phyloP scores from a whole-genome alignment of 2,329 filamentous ascomycete genomes.

The Arthrinium puccinioides region DNA sequence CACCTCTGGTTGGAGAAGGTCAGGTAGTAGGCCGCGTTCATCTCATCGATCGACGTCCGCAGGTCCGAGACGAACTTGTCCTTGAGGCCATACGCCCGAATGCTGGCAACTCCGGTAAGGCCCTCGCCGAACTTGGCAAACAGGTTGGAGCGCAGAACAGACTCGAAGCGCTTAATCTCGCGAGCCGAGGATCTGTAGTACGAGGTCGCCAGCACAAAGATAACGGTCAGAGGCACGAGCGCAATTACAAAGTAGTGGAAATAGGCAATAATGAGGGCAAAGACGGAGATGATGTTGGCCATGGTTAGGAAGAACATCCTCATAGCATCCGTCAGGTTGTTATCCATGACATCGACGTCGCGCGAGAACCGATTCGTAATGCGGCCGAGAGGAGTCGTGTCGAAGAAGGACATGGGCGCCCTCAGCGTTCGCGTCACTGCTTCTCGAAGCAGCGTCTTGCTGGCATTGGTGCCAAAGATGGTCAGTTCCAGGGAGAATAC shows the following conservation, averaged over 20 bases:
- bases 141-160: constrained; percentile 77
- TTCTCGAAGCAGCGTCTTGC: constrained; percentile 71
- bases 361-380: constrained; percentile 96
- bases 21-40: constrained; percentile 91
- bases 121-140: constrained; percentile 91
- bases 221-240: constrained; percentile 56
- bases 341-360: constrained; percentile 96
- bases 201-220: constrained; percentile 75
- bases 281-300: constrained; percentile 74
- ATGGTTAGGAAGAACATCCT: constrained; percentile 88
- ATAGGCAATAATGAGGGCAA: constrained; percentile 87
- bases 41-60: constrained; percentile 70
- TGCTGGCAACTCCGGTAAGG: constrained; percentile 74
- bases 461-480: constrained; percentile 71
- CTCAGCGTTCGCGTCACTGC: constrained; percentile 73
- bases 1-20: constrained; percentile 95
- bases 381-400: constrained; percentile 88
- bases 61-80: constrained; percentile 66
- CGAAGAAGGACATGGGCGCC: constrained; percentile 85
- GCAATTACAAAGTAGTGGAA: constrained; percentile 78
- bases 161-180: constrained; percentile 90
- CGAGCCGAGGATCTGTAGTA: constrained; percentile 90
- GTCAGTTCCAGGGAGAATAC: constrained; percentile 72
- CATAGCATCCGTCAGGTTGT: constrained; percentile 79
- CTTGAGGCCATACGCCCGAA: constrained; percentile 81